A percentile compares a stretch with the other conserved stretches of the same genome.
Evolutionary conservation across 192 early-diverging fungal genomes (phyloP).

Genomic region (Rhizoclosmatium globosum): DNA sequence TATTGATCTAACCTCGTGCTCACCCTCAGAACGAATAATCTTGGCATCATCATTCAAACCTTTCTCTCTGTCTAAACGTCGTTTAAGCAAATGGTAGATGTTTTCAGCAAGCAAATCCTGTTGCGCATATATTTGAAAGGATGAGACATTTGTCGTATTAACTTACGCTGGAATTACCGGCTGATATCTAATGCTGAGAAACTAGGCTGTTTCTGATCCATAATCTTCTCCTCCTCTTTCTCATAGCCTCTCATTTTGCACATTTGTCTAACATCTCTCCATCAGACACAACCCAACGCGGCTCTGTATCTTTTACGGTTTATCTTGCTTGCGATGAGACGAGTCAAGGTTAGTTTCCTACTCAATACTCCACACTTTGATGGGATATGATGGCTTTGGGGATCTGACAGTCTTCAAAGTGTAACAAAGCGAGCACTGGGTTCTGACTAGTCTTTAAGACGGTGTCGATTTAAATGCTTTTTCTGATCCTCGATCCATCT

Average conservation of each 20-base stretch:
- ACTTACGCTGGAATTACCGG: conserved; percentile 33
- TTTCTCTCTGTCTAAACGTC: neutral
- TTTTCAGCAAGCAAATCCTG: neutral
- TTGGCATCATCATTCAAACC: neutral
- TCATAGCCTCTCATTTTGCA: no score
- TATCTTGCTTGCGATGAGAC: neutral
- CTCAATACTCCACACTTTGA: neutral
- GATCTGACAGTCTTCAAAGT: conserved; percentile 12
- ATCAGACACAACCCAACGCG: neutral
- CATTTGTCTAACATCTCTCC: neutral
- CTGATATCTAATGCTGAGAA: conserved; percentile 25
- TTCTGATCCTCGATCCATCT: conserved; percentile 13
- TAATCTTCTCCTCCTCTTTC: neutral
- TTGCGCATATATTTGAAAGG: neutral
- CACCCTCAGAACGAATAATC: neutral
- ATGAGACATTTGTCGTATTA: conserved; percentile 15
- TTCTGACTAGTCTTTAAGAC: conserved; percentile 26
- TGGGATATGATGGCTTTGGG: conserved; percentile 16
- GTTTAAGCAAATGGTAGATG: neutral
- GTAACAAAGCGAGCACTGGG: conserved; percentile 39
- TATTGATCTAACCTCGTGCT: neutral
- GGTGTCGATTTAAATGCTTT: conserved; percentile 37
- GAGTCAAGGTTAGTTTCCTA: neutral
- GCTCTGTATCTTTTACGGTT: neutral
- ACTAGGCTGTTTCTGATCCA: conserved; percentile 34